Evolutionary conservation across 83 land plant species (phyloP).

Genomic region (Picea abies): DNA sequence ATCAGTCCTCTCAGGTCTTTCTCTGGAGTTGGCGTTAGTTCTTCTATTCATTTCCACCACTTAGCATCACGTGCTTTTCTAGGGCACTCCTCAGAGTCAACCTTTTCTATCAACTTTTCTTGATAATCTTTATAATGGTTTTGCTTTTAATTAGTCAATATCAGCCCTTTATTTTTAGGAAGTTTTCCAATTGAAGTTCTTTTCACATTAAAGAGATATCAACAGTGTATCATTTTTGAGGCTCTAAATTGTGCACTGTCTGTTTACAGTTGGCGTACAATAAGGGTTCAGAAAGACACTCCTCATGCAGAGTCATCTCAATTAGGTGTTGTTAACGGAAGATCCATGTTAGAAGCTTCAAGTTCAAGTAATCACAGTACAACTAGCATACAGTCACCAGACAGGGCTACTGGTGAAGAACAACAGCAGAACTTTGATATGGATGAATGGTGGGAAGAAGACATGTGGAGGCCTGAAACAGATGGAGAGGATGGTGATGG

Average conservation of each 20-base stretch:
- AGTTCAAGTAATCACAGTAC: conserved; percentile 15
- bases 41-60: background rate
- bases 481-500: conserved; percentile 40
- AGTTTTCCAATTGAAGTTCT: background rate
- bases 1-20: conserved; percentile 53
- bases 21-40: background rate
- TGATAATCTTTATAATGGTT: background rate
- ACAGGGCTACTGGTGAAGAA: conserved; percentile 17
- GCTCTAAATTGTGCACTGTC: background rate
- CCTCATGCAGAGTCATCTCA: background rate
- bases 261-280: conserved; percentile 73
- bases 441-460: conserved; percentile 52
- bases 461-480: conserved; percentile 21
- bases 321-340: background rate
- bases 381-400: conserved; percentile 24
- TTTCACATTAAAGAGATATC: background rate
- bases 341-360: conserved; percentile 4
- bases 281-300: conserved; percentile 65
- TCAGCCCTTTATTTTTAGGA: background rate
- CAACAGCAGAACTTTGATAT: conserved; percentile 5
- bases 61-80: background rate
- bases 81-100: too few species aligned
- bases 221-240: background rate
- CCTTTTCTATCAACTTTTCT: too few species aligned
- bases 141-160: background rate